Evolutionary conservation across 208 protist species (phyloP).

Genomic region (Leishmania mexicana): DNA sequence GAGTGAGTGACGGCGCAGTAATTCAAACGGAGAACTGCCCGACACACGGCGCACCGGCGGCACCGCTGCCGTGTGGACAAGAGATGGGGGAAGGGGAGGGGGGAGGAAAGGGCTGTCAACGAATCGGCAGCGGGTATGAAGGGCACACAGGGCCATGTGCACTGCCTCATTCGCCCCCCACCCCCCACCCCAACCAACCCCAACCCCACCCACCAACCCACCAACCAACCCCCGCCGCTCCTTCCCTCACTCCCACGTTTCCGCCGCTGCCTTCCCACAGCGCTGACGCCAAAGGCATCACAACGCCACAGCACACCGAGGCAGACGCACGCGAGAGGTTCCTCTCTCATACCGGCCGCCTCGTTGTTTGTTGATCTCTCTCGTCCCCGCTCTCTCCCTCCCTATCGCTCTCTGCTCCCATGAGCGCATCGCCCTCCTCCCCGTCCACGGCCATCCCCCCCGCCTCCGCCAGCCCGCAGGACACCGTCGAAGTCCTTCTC

Average conservation of each 20-base stretch:
- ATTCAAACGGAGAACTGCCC: no score
- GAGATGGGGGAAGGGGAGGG: neutral
- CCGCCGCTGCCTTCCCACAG: neutral
- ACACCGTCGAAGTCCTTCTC: slow-evolving; percentile 45
- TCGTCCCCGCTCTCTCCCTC: neutral
- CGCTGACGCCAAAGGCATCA: neutral
- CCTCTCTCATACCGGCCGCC: neutral
- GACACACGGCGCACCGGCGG: no score
- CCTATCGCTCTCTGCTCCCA: neutral
- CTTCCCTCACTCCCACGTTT: neutral
- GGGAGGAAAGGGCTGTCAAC: neutral
- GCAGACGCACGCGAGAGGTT: neutral
- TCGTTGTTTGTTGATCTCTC: neutral
- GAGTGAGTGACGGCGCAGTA: no score
- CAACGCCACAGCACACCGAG: neutral
- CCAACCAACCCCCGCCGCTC: neutral
- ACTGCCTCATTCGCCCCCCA: neutral
- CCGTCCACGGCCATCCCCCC: neutral
- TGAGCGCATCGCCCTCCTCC: neutral
- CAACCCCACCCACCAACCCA: no score
- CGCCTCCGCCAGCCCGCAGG: neutral
- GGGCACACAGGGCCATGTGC: neutral
- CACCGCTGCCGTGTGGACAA: no score
- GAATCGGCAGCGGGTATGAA: neutral
- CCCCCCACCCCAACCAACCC: no score